Evolutionary conservation across 352 stramenopile species (phyloP), one percentile per base, ranked within the genome.

Genomic region (Phytophthora pluvialis): DNA sequence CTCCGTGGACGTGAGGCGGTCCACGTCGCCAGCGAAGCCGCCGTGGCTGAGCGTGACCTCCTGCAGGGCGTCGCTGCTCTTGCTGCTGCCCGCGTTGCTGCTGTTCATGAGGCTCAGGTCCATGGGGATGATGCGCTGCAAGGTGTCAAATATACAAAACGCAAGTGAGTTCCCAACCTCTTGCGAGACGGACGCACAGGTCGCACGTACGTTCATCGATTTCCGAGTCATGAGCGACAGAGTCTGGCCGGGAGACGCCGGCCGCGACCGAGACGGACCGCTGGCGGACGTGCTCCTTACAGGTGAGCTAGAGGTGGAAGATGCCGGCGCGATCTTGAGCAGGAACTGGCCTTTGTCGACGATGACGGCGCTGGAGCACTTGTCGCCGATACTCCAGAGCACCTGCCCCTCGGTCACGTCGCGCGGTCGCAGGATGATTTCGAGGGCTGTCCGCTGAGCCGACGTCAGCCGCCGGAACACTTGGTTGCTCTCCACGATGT

Each of bases 371-470:
- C 60, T 81, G 3, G 64, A 70, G 50, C 87, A 93, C 38, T 80
- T 81, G 49, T 90, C 70, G 21, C 90, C 89, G 35, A 67, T 73
- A 29, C 67, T 76, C 90, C 90, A 97, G 12, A 97, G 46, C 35
- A 90, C 72, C 35, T 95, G 82, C 4, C 88, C 86, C 18, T 84
- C 75, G 2, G 42, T 64, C 47, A 93, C 82, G 25, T 84, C 74
- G 7, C 74, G 69, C 35, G 87, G 79, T 36, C 72, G 80, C 21
- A 94, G 49, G 11, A 93, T 81, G 44, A 92, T 93, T 73, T 97
- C 89, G 25, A 97, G 76, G 31, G 89, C 80, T n/a, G 91, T 95
- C 39, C 89, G 91, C 56, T 97, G 89, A 13, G 83, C 79, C 33
- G 80, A 63, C 9, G 83, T 95, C n/a, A 97, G 76, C 35, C 85